These are phyloP conservation scores for Sarocladium kiliense DNA, from an alignment of 2,329 filamentous ascomycete species.

Conservation along the genomic window DNA sequence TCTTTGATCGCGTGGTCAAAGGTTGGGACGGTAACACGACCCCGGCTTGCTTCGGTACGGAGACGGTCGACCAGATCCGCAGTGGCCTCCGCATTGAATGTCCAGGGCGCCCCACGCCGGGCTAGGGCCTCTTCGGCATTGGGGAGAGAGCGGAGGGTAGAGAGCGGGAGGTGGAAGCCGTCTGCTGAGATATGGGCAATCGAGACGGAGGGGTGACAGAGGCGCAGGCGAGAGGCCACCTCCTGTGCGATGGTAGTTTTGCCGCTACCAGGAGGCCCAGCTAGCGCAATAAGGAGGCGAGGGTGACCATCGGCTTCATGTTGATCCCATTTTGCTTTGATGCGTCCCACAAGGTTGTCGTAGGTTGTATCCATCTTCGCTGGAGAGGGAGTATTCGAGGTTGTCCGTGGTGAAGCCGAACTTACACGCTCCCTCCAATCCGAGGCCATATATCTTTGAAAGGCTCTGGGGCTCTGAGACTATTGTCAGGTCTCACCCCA, in stretches of 20 bases:
- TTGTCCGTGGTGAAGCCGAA: too few relatives aligned
- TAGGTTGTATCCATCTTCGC: slow-evolving; percentile 21
- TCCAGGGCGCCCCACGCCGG: slow-evolving; percentile 29
- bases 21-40: slow-evolving; percentile 53
- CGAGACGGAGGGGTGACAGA: slow-evolving; percentile 13
- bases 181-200: slow-evolving; percentile 21
- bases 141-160: slow-evolving; percentile 20
- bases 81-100: slow-evolving; percentile 22
- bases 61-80: slow-evolving; percentile 17
- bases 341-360: slow-evolving; percentile 16
- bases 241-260: slow-evolving; percentile 17
- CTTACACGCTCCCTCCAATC: background rate
- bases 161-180: slow-evolving; percentile 23
- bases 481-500: background rate
- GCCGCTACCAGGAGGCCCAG: slow-evolving; percentile 17
- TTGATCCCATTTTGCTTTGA: slow-evolving; percentile 17
- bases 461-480: too few relatives aligned
- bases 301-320: slow-evolving; percentile 10
- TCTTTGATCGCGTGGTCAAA: slow-evolving; percentile 76
- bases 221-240: slow-evolving; percentile 13
- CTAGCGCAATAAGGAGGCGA: slow-evolving; percentile 17
- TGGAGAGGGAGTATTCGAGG: too few relatives aligned
- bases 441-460: background rate
- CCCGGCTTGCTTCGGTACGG: slow-evolving; percentile 8
- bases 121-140: slow-evolving; percentile 25